Percentiles rank a stretch among this genome's conserved stretches.
Evolutionary conservation across 192 early-diverging fungal genomes (phyloP).

Genomic region (Lobulomyces angularis): DNA sequence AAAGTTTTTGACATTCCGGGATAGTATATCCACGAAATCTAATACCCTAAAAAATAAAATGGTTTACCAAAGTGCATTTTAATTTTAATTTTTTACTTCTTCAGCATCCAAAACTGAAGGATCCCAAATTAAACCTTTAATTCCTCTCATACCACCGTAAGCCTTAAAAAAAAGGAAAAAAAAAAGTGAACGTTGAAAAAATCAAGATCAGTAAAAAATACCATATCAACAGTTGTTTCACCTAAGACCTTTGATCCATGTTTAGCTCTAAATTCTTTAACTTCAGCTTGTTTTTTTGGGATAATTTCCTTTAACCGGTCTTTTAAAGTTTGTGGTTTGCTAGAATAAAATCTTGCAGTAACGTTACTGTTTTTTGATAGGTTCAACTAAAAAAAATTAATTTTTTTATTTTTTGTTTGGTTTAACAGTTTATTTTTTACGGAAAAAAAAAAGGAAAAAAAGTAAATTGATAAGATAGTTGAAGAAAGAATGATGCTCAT

Average conservation of each 20-base stretch:
- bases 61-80: background rate
- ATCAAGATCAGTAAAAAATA: conserved; percentile 7
- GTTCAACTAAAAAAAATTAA: too few species aligned
- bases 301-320: conserved; percentile 87
- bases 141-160: conserved; percentile 98
- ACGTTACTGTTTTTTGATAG: too few species aligned
- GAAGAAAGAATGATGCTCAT: too few species aligned
- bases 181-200: background rate
- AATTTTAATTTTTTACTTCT: conserved; percentile 34
- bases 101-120: conserved; percentile 93
- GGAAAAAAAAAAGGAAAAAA: too few species aligned
- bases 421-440: too few species aligned
- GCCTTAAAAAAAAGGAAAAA: conserved; percentile 11
- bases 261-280: conserved; percentile 87
- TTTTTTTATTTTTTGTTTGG: too few species aligned
- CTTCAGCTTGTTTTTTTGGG: conserved; percentile 88
- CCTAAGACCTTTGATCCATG: conserved; percentile 83
- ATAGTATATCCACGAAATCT: conserved; percentile 94
- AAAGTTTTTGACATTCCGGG: conserved; percentile 85
- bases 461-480: too few species aligned
- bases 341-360: too few species aligned
- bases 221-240: conserved; percentile 94
- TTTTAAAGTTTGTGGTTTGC: conserved; percentile 63
- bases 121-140: conserved; percentile 98
- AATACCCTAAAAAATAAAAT: conserved; percentile 54